phyloP scores from a whole-genome alignment of 257 asterid genomes.

The Henckelia pumila region DNA sequence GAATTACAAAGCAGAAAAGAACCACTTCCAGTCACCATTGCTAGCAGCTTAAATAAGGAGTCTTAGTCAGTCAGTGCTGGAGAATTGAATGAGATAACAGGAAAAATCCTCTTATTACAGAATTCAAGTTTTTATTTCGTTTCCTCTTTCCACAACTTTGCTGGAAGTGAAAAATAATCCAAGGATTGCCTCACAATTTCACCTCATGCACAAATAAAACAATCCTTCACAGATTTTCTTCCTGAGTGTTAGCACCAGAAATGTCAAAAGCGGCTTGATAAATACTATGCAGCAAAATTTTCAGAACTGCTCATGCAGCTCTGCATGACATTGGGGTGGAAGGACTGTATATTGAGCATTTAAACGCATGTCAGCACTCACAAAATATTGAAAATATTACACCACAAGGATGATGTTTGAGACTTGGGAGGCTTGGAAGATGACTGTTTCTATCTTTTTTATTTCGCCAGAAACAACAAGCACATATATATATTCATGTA shows the following conservation, averaged over 20 bases:
- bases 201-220: background rate
- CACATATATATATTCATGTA: background rate
- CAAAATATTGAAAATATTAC: background rate
- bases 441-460: background rate
- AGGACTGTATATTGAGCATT: background rate
- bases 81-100: background rate
- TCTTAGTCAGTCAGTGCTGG: conserved; percentile 1
- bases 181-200: background rate
- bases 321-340: background rate
- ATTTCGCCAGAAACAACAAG: background rate
- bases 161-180: background rate
- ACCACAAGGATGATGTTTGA: background rate
- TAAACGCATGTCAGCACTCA: background rate
- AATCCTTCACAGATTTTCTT: background rate
- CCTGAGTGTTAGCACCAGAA: background rate
- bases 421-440: background rate
- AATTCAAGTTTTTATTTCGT: conserved; percentile 1
- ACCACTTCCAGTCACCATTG: background rate
- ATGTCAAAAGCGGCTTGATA: background rate
- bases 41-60: conserved; percentile 8
- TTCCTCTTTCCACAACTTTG: background rate
- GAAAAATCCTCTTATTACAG: background rate
- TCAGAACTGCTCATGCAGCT: background rate
- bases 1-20: conserved; percentile 2
- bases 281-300: background rate